Conservation (phyloP, 495 filamentous ascomycete species). For the Daldinia childiae region DNA sequence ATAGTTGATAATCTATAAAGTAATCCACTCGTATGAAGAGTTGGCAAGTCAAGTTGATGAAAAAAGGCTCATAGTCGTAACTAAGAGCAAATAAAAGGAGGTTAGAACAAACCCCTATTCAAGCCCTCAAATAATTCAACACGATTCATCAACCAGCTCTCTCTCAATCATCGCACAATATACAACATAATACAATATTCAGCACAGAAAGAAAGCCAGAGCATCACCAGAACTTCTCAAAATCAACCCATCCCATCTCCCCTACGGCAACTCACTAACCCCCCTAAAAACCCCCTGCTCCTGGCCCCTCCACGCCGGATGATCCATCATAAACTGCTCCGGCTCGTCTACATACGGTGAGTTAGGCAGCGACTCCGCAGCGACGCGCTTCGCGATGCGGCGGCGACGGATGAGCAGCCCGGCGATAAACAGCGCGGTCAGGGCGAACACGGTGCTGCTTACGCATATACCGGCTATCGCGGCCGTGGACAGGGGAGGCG, state of each 20-base stretch:
- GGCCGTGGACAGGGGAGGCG: not conserved
- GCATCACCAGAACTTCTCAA: too few relatives aligned
- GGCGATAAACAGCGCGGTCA: conserved; percentile 5
- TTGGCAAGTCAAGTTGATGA: too few relatives aligned
- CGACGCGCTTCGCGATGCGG: conserved; percentile 23
- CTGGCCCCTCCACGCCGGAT: conserved; percentile 13
- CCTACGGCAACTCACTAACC: conserved; percentile 4
- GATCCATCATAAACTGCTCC: conserved; percentile 24
- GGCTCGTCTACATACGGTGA: conserved; percentile 3
- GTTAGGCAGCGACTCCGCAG: not conserved
- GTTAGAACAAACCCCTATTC: too few relatives aligned
- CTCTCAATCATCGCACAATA: too few relatives aligned
- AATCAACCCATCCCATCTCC: not conserved
- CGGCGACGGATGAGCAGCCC: conserved; percentile 32
- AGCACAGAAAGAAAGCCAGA: too few relatives aligned
- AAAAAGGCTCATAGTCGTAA: too few relatives aligned
- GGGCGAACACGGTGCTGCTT: conserved; percentile 18
- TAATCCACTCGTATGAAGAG: too few relatives aligned
- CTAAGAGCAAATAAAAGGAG: too few relatives aligned
- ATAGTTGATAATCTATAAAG: too few relatives aligned
- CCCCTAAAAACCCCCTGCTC: not conserved
- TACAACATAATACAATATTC: too few relatives aligned
- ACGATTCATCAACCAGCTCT: too few relatives aligned
- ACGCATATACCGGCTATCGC: conserved; percentile 34
- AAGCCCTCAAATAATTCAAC: too few relatives aligned